Evolutionary conservation across 2,329 filamentous ascomycete species (phyloP).

Genomic region (Fusarium piperis): DNA sequence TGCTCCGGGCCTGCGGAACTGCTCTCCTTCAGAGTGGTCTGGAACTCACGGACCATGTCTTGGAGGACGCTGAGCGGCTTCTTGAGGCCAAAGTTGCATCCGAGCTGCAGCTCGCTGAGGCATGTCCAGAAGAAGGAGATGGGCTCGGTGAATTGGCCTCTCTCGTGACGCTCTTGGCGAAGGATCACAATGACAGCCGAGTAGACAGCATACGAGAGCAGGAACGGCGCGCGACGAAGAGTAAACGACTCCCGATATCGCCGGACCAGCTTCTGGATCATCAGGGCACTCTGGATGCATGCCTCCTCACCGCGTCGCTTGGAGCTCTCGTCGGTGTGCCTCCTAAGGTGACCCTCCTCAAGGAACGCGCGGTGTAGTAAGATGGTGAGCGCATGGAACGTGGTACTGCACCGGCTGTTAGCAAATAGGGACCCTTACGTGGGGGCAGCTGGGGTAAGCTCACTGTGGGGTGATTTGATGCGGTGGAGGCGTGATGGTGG

Average conservation of each 20-base stretch:
- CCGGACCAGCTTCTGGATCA: slow-evolving; percentile 49
- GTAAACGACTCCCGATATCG: slow-evolving; percentile 52
- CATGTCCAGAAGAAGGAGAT: slow-evolving; percentile 52
- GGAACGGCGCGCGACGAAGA: slow-evolving; percentile 51
- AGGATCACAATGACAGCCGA: slow-evolving; percentile 47
- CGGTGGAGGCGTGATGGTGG: slow-evolving; percentile 40
- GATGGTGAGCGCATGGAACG: slow-evolving; percentile 55
- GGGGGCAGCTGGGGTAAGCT: slow-evolving; percentile 9
- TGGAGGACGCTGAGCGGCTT: slow-evolving; percentile 47
- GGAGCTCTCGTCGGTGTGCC: slow-evolving; percentile 39
- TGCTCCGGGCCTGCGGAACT: slow-evolving; percentile 29
- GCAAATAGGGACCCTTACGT: neutral
- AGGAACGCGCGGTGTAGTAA: slow-evolving; percentile 57
- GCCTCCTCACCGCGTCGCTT: slow-evolving; percentile 42
- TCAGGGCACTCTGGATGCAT: slow-evolving; percentile 46
- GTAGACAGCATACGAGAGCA: slow-evolving; percentile 55
- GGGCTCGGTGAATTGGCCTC: slow-evolving; percentile 45
- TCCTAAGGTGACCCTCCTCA: slow-evolving; percentile 44
- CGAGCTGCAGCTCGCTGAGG: slow-evolving; percentile 47
- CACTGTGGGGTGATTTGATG: slow-evolving; percentile 46
- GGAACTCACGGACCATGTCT: slow-evolving; percentile 47
- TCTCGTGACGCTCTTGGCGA: slow-evolving; percentile 43
- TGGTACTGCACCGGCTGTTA: slow-evolving; percentile 36
- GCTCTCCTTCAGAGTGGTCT: slow-evolving; percentile 44
- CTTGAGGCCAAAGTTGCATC: slow-evolving; percentile 50